Percentiles rank a stretch among this genome's conserved stretches.
Conservation (phyloP, 2,329 filamentous ascomycete species). For the Verticillium longisporum region DNA sequence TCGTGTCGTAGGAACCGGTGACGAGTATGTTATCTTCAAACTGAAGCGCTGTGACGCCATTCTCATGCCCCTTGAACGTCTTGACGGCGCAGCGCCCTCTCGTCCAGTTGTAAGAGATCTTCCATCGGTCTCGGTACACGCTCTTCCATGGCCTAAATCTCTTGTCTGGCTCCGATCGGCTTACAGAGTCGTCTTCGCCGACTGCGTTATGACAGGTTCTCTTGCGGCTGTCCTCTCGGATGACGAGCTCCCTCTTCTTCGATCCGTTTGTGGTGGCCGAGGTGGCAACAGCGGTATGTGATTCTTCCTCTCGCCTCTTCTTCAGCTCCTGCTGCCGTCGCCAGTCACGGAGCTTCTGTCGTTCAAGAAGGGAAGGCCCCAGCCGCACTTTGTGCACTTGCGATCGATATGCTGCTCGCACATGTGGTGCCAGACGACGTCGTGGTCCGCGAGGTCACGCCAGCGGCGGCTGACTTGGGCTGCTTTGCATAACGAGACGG, state of each 20-base stretch:
- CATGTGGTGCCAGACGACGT: constrained; percentile 95
- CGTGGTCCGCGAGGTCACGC: constrained; percentile 88
- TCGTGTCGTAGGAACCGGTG: constrained; percentile 90
- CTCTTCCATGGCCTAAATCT: constrained; percentile 77
- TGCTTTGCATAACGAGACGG: constrained; percentile 88
- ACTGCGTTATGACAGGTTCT: constrained; percentile 19
- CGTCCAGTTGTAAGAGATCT: constrained; percentile 96
- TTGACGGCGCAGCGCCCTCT: constrained; percentile 82
- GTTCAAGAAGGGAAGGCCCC: constrained; percentile 88
- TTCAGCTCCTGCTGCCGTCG: constrained; percentile 73
- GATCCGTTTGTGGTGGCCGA: constrained; percentile 15
- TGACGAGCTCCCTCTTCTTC: constrained; percentile 25
- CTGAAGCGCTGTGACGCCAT: constrained; percentile 53
- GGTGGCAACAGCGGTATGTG: constrained; percentile 12
- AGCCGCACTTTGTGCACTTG: constrained; percentile 91
- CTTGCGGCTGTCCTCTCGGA: constrained; percentile 25
- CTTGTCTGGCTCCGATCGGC: constrained; percentile 31
- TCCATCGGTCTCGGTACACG: constrained; percentile 91
- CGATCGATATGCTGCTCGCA: constrained; percentile 66
- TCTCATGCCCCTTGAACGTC: constrained; percentile 77
- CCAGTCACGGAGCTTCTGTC: constrained; percentile 79
- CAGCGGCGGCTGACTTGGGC: constrained; percentile 88
- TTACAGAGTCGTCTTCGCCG: constrained; percentile 12
- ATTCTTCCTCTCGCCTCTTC: constrained; percentile 13
- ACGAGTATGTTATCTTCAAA: constrained; percentile 86